Conservation (phyloP, 257 asterid genomes). For the Plantago elongata region DNA sequence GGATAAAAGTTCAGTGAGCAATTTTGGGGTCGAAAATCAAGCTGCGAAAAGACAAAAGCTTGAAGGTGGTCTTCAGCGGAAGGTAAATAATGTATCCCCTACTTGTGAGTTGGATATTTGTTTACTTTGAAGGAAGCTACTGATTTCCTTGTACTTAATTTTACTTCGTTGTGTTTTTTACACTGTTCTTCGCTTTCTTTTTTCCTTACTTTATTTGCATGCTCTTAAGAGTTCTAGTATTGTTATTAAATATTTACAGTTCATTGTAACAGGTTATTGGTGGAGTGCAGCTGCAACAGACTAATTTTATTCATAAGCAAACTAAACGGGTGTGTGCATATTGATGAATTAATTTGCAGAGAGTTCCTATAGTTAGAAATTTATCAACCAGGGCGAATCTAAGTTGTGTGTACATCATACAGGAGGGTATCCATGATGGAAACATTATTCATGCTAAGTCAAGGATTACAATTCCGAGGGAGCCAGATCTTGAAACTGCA, state of each 20-base stretch:
- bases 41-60: constrained; percentile 97
- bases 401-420: constrained; percentile 20
- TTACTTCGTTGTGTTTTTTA: constrained; percentile 4
- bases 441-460: constrained; percentile 34
- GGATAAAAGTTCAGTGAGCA: constrained; percentile 37
- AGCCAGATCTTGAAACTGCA: constrained; percentile 80
- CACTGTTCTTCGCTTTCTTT: not conserved
- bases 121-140: not conserved
- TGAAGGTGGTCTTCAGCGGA: constrained; percentile 77
- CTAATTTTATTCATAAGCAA: constrained; percentile 64
- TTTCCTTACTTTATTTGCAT: not conserved
- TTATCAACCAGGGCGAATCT: not conserved
- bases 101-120: too few relatives aligned
- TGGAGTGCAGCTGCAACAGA: constrained; percentile 55
- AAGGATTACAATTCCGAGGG: constrained; percentile 74
- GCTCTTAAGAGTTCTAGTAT: not conserved
- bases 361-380: not conserved
- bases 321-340: constrained; percentile 57
- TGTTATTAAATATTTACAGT: not conserved
- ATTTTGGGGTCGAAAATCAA: constrained; percentile 59
- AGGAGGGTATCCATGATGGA: constrained; percentile 54
- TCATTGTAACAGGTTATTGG: constrained; percentile 53
- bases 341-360: not conserved
- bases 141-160: not conserved
- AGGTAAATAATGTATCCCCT: constrained; percentile 34